Evolutionary conservation across 768 basidiomycete species (phyloP).

Genomic region (Kwoniella botswanensis): DNA sequence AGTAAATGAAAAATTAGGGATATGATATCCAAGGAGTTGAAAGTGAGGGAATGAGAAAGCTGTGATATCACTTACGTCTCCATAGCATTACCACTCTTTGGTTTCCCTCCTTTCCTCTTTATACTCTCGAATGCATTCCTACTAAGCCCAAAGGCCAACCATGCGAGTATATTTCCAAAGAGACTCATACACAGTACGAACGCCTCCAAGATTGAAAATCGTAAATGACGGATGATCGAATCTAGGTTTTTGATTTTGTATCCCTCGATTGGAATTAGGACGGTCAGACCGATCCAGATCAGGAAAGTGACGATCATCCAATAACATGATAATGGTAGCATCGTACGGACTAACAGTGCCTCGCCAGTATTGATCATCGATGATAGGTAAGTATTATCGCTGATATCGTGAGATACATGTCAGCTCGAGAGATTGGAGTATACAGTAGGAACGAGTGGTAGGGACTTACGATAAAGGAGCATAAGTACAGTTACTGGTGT

Average conservation of each 20-base stretch:
- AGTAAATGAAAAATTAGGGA: neutral
- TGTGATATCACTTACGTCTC: slow-evolving; percentile 43
- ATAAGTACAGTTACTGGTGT: slow-evolving; percentile 56
- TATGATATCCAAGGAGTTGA: neutral
- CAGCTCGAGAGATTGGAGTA: neutral
- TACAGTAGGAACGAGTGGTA: neutral
- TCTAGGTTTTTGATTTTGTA: slow-evolving; percentile 53
- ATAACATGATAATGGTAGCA: slow-evolving; percentile 56
- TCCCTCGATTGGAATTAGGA: slow-evolving; percentile 38
- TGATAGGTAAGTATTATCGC: slow-evolving; percentile 47
- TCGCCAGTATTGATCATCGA: slow-evolving; percentile 47
- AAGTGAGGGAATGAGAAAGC: neutral
- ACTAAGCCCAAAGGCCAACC: slow-evolving; percentile 53
- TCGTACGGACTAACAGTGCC: slow-evolving; percentile 52
- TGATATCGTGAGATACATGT: too few species aligned
- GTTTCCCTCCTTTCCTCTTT: slow-evolving; percentile 34
- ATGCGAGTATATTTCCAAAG: slow-evolving; percentile 55
- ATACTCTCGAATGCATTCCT: slow-evolving; percentile 42
- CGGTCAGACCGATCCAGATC: slow-evolving; percentile 49
- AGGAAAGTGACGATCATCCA: slow-evolving; percentile 54
- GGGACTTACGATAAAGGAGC: slow-evolving; percentile 49
- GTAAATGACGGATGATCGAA: slow-evolving; percentile 52
- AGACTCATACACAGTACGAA: slow-evolving; percentile 54
- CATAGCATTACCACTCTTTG: slow-evolving; percentile 54
- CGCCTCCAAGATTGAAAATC: slow-evolving; percentile 53